Evolutionary conservation across 306 rosid species (phyloP).

Genomic region (Pterocarpus macrocarpus): DNA sequence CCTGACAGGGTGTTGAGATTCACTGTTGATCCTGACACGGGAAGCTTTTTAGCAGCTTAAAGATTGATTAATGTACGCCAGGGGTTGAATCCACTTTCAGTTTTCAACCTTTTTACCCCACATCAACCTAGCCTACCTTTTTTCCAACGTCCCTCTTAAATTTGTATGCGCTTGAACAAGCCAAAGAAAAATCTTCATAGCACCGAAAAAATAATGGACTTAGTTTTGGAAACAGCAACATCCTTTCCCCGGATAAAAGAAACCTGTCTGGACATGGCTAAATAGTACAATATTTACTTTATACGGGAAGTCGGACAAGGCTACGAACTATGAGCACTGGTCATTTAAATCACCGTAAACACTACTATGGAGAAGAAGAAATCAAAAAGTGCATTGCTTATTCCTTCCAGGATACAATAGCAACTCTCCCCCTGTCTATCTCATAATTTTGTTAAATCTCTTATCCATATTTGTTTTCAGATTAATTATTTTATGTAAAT

Average conservation of each 20-base stretch:
- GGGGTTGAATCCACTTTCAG: background rate
- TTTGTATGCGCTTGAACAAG: too few relatives aligned
- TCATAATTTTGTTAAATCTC: too few relatives aligned
- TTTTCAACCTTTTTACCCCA: background rate
- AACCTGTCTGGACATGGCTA: background rate
- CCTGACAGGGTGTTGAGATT: constrained; percentile 13
- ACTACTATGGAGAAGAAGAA: too few relatives aligned
- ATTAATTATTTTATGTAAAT: too few relatives aligned
- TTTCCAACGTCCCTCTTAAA: background rate
- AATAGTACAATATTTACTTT: background rate
- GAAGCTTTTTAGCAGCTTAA: constrained; percentile 18
- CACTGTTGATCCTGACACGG: constrained; percentile 30
- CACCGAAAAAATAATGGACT: too few relatives aligned
- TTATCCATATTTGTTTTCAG: too few relatives aligned
- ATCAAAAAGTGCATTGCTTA: too few relatives aligned
- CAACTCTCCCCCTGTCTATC: too few relatives aligned
- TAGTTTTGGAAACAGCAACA: background rate
- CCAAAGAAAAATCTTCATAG: too few relatives aligned
- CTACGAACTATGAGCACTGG: background rate
- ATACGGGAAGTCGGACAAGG: background rate
- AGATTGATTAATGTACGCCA: background rate
- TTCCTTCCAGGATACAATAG: too few relatives aligned
- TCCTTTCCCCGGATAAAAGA: background rate
- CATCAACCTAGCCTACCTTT: background rate
- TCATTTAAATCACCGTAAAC: background rate